Evolutionary conservation across 441 rosid species (phyloP).

Genomic region (Daphne laureola): DNA sequence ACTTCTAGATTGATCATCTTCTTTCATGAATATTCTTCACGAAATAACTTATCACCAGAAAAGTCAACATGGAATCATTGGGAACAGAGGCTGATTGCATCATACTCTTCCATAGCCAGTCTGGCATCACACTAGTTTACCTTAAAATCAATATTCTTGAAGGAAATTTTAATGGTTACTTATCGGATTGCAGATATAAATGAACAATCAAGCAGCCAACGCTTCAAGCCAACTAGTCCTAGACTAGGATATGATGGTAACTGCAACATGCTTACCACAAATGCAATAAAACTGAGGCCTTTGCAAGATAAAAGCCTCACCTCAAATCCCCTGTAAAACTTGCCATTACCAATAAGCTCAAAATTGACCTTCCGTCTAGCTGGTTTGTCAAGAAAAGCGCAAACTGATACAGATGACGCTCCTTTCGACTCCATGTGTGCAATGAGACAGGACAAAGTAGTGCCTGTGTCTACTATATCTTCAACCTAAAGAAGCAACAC

Average conservation of each 20-base stretch:
- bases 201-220: not conserved
- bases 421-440: constrained; percentile 48
- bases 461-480: constrained; percentile 90
- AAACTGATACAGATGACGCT: constrained; percentile 78
- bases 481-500: constrained; percentile 50
- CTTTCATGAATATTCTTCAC: too few species aligned
- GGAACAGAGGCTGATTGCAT: too few species aligned
- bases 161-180: too few species aligned
- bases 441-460: constrained; percentile 52
- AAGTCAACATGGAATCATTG: too few species aligned
- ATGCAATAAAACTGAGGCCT: not conserved
- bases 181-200: too few species aligned
- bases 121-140: too few species aligned
- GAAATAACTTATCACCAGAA: too few species aligned
- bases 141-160: too few species aligned
- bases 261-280: not conserved
- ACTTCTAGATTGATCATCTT: too few species aligned
- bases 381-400: constrained; percentile 74
- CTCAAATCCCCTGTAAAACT: constrained; percentile 75
- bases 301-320: constrained; percentile 22
- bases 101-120: too few species aligned
- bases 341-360: constrained; percentile 63
- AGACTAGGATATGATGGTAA: not conserved
- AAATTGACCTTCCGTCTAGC: constrained; percentile 54
- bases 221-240: not conserved